A percentile compares a stretch with the other conserved stretches of the same genome.
phyloP scores from a whole-genome alignment of 495 filamentous ascomycete genomes.

The Neurospora hispaniola region DNA sequence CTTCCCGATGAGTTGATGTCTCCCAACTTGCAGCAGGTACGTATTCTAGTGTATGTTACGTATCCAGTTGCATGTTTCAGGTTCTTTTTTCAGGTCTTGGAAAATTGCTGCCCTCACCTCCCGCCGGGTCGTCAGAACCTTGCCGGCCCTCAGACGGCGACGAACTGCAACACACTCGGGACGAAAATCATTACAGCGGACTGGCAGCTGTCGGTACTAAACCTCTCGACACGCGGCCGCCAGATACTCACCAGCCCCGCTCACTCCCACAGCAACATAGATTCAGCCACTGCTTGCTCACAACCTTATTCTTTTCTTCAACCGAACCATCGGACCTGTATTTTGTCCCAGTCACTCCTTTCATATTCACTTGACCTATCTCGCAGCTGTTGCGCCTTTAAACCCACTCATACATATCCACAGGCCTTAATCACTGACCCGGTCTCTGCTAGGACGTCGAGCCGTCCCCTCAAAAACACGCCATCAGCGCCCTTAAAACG shows the following conservation, averaged over 20 bases:
- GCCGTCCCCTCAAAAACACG: conserved; percentile 27
- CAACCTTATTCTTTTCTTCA: not conserved
- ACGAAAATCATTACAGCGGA: not conserved
- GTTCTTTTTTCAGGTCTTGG: not conserved
- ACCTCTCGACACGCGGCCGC: not conserved
- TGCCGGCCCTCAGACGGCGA: not conserved
- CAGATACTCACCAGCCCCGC: not conserved
- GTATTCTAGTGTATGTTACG: not conserved
- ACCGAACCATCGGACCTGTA: not conserved
- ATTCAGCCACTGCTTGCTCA: not conserved
- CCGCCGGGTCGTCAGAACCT: not conserved
- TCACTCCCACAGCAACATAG: not conserved
- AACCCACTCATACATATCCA: not conserved
- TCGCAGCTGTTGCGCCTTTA: not conserved
- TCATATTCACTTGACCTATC: not conserved
- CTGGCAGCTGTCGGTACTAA: not conserved
- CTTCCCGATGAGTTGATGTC: conserved; percentile 9
- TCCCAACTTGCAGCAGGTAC: not conserved
- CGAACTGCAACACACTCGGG: not conserved
- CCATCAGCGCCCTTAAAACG: conserved; percentile 31
- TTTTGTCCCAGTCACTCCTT: not conserved
- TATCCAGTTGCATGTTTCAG: not conserved
- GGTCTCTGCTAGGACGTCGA: not conserved
- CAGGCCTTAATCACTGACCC: not conserved
- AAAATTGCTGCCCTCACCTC: not conserved